These are phyloP conservation scores for Aphanomyces invadans DNA, from an alignment of 352 stramenopile species.

Conservation along the genomic window DNA sequence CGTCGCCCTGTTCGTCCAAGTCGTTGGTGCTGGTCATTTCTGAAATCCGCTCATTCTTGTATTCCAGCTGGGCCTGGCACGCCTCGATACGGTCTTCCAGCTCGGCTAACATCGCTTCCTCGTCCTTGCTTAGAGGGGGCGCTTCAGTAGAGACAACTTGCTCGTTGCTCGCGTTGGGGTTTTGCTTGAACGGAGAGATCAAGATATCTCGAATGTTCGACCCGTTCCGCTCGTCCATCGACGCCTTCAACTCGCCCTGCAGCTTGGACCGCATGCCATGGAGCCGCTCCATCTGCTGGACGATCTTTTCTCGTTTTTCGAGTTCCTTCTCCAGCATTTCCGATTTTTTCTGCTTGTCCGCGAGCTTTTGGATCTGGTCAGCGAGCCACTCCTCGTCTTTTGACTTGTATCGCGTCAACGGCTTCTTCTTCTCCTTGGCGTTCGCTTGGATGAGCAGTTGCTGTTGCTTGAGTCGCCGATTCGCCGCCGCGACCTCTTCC, in stretches of 20 bases:
- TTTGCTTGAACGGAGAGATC: slow-evolving; percentile 55
- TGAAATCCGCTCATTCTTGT: slow-evolving; percentile 85
- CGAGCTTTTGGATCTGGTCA: slow-evolving; percentile 72
- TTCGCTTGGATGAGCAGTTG: slow-evolving; percentile 65
- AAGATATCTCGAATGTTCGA: slow-evolving; percentile 71
- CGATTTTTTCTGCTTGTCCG: slow-evolving; percentile 75
- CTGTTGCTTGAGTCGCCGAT: slow-evolving; percentile 77
- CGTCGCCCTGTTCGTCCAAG: slow-evolving; percentile 34
- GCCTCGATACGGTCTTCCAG: slow-evolving; percentile 81
- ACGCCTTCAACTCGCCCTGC: slow-evolving; percentile 56
- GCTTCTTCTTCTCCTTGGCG: slow-evolving; percentile 42
- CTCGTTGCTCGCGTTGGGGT: slow-evolving; percentile 7
- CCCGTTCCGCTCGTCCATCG: slow-evolving; percentile 37
- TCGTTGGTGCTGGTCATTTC: slow-evolving; percentile 31
- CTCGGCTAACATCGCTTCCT: slow-evolving; percentile 74
- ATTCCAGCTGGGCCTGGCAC: slow-evolving; percentile 78
- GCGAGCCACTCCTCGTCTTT: slow-evolving; percentile 73
- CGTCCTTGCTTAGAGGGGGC: slow-evolving; percentile 65
- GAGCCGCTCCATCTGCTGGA: slow-evolving; percentile 73
- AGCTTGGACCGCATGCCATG: slow-evolving; percentile 67
- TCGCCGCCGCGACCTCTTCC: slow-evolving; percentile 73
- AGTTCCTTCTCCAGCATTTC: slow-evolving; percentile 72
- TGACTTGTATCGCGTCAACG: slow-evolving; percentile 27
- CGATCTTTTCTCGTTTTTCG: slow-evolving; percentile 43
- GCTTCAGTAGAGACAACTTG: slow-evolving; percentile 30